Conservation (phyloP, 1,284 basidiomycete genomes). For the Sporisorium graminicola region DNA sequence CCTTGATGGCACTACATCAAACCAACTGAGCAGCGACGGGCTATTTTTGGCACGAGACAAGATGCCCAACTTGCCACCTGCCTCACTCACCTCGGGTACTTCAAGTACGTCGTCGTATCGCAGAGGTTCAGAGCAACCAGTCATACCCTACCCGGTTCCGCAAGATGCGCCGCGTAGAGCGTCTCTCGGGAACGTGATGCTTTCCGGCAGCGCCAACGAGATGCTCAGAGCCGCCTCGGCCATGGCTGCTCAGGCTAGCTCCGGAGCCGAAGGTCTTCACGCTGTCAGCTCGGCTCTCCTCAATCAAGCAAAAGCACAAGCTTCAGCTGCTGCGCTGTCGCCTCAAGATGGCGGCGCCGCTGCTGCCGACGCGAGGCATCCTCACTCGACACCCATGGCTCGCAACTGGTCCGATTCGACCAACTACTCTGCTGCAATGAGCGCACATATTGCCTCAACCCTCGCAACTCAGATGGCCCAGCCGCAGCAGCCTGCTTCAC, state of each 20-base stretch:
- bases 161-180: conserved; percentile 22
- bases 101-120: conserved; percentile 18
- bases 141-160: neutral
- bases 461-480: conserved; percentile 29
- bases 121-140: conserved; percentile 42
- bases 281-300: conserved; percentile 55
- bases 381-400: conserved; percentile 33
- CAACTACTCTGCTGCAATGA: conserved; percentile 57
- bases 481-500: conserved; percentile 6
- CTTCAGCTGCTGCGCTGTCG: conserved; percentile 19
- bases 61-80: conserved; percentile 38
- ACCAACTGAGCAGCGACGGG: neutral
- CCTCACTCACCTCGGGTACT: conserved; percentile 20
- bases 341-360: conserved; percentile 5
- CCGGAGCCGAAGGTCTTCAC: conserved; percentile 50
- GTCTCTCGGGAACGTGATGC: conserved; percentile 16
- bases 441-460: conserved; percentile 46
- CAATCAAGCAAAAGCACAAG: conserved; percentile 53
- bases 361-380: neutral
- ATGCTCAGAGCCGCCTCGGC: conserved; percentile 58
- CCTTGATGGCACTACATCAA: neutral
- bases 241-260: conserved; percentile 54
- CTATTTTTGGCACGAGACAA: neutral
- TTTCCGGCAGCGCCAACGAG: conserved; percentile 39
- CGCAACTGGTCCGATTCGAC: conserved; percentile 44